A percentile compares a stretch with the other conserved stretches of the same genome.
Evolutionary conservation across 352 stramenopile genomes (phyloP).

Genomic region (Phytophthora hybrid): DNA sequence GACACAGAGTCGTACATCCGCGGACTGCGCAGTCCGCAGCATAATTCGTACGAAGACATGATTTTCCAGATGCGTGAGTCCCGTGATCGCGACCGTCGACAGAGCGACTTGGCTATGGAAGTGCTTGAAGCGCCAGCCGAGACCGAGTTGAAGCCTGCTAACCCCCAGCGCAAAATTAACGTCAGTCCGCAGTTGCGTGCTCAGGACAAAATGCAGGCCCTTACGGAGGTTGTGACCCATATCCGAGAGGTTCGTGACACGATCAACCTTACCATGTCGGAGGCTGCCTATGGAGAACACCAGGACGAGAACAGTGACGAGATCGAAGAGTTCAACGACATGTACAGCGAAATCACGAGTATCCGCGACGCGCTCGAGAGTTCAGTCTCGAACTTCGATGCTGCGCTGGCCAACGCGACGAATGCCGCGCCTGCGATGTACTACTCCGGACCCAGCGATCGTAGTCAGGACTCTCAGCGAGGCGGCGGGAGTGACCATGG

Average conservation of each 20-base stretch:
- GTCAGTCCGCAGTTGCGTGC: conserved; percentile 30
- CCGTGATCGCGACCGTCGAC: conserved; percentile 51
- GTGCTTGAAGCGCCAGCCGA: conserved; percentile 34
- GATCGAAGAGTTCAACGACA: conserved; percentile 52
- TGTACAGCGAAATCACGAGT: conserved; percentile 62
- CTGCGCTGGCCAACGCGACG: conserved; percentile 53
- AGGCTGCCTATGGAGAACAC: conserved; percentile 44
- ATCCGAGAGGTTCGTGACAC: conserved; percentile 75
- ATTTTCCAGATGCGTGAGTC: conserved; percentile 66
- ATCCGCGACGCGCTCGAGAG: conserved; percentile 65
- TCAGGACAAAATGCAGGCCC: conserved; percentile 60
- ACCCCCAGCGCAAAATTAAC: conserved; percentile 22
- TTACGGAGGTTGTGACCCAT: conserved; percentile 68
- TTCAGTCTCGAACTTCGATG: conserved; percentile 62
- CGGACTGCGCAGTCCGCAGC: conserved; percentile 52
- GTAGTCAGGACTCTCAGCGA: conserved; percentile 31
- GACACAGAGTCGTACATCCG: conserved; percentile 66
- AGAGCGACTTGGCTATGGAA: conserved; percentile 47
- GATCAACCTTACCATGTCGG: conserved; percentile 72
- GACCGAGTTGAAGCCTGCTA: conserved; percentile 31
- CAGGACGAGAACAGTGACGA: conserved; percentile 46
- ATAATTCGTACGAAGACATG: conserved; percentile 71
- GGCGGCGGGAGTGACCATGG: conserved; percentile 26
- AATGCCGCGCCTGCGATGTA: conserved; percentile 46
- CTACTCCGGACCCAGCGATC: conserved; percentile 37